Base-by-base conservation (phyloP, 768 basidiomycete genomes). In the Tephrocybe sp. region DNA sequence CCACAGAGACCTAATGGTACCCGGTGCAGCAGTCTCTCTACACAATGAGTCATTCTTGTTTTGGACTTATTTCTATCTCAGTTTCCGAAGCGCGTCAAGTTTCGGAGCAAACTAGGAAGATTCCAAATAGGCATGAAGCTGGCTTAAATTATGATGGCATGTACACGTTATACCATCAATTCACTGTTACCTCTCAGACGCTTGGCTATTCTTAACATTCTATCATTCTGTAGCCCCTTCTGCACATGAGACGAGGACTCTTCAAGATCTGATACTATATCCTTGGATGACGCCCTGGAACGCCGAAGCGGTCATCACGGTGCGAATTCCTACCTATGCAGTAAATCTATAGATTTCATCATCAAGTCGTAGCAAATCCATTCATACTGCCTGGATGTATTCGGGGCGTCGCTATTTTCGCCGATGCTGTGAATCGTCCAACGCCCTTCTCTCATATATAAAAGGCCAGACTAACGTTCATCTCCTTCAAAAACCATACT, bases 321-420 rank as follows among this genome's bases (percentile, higher is more conserved):
- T 57, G 55, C 52, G 56, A 64, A 65, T 62, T 63, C 49, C 57
- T 54, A 31, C 62, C 49, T 63, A 44, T 45, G 41, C 50, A 62
- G 65, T 67, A 67, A 65, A 71, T 71, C 70, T 68, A n/a, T n/a
- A 71, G 70, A 71, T 70, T 26, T 65, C 60, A 32, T 57, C 41
- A 54, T 61, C 59, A 54, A 61, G 60, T 60, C 58, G 61, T 54
- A 45, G 49, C 55, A 60, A 51, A 50, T 46, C 55, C 35, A 30
- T 39, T 56, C 58, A 52, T 55, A 45, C 48, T 52, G 54, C 55
- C 46, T 39, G 70, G 65, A 70, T 69, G 62, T 60, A 62, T 68
- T 68, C 68, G 65, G 68, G 62, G 50, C 43, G 59, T 60, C 40
- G 60, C 59, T 54, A 63, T 62, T 59, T 52, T 61, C 62, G 58